Conservation (phyloP, 257 asterid species). For the Echium plantagineum region DNA sequence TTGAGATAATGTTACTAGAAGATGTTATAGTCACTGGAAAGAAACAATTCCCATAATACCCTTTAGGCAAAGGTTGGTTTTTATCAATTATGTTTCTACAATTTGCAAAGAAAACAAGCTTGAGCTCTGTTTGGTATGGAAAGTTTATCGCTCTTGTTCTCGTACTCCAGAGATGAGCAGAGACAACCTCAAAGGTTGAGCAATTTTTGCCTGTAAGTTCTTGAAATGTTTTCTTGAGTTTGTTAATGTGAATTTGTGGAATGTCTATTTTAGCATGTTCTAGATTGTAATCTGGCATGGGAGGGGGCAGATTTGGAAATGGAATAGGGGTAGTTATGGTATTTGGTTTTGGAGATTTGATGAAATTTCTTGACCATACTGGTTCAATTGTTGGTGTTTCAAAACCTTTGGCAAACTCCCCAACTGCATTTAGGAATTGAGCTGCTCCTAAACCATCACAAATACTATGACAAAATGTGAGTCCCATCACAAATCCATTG, state of each 20-base stretch:
- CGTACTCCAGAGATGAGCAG: constrained; percentile 33
- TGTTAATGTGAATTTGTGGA: constrained; percentile 19
- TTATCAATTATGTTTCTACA: constrained; percentile 17
- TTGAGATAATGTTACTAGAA: constrained; percentile 6
- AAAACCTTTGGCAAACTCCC: constrained; percentile 37
- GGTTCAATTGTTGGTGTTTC: constrained; percentile 22
- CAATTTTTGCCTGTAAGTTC: constrained; percentile 16
- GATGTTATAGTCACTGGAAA: constrained; percentile 29
- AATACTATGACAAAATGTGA: constrained; percentile 37
- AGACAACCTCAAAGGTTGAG: constrained; percentile 34
- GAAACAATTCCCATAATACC: constrained; percentile 51
- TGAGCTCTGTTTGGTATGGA: constrained; percentile 11
- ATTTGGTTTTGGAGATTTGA: constrained; percentile 13
- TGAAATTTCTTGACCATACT: constrained; percentile 32
- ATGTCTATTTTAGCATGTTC: constrained; percentile 31
- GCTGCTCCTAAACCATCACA: constrained; percentile 60
- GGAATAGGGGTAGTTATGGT: not conserved
- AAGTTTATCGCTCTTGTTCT: constrained; percentile 24
- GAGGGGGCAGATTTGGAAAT: constrained; percentile 10
- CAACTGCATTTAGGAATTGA: constrained; percentile 44
- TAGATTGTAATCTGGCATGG: constrained; percentile 22
- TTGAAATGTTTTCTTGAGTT: constrained; percentile 23
- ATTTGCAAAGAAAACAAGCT: constrained; percentile 43
- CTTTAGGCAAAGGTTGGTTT: constrained; percentile 22
- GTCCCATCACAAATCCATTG: constrained; percentile 35